Conservation (phyloP, 2,329 filamentous ascomycete genomes). For the Bimuria novae-zelandiae region DNA sequence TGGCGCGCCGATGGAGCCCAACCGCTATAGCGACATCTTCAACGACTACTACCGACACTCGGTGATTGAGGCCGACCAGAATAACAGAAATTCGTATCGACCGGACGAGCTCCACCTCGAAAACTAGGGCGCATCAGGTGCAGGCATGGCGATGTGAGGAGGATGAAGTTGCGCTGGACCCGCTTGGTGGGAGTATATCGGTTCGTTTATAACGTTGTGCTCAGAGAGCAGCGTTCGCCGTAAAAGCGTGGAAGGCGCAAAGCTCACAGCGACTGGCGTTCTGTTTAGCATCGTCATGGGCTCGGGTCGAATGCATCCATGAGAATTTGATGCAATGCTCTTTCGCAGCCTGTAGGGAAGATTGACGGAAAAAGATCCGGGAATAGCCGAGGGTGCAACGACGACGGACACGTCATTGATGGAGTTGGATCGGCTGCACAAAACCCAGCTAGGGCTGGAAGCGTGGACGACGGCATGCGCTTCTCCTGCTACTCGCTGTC, state of each 20-base stretch:
- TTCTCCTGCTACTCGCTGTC: constrained; percentile 2
- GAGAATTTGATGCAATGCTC: not conserved
- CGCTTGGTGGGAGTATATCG: too few relatives aligned
- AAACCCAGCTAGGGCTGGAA: not conserved
- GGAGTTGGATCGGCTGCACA: not conserved
- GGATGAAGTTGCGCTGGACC: too few relatives aligned
- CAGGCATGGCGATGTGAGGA: constrained; percentile 28
- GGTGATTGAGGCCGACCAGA: constrained; percentile 16
- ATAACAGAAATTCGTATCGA: constrained; percentile 18
- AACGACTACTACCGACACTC: constrained; percentile 46
- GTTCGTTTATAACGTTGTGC: too few relatives aligned
- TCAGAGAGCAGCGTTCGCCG: too few relatives aligned
- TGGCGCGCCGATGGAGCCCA: constrained; percentile 12
- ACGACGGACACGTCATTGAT: too few relatives aligned
- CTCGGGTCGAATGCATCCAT: not conserved
- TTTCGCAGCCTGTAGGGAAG: not conserved
- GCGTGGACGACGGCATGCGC: not conserved
- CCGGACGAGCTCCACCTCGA: constrained; percentile 19
- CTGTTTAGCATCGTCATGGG: not conserved
- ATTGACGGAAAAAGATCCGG: not conserved
- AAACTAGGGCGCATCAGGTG: constrained; percentile 27
- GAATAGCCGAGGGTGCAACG: not conserved
- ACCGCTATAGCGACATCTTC: constrained; percentile 46
- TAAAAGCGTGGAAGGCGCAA: too few relatives aligned
- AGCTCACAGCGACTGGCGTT: constrained; percentile 8